Percentiles rank a stretch among this genome's conserved stretches.
Evolutionary conservation across 108 stramenopile genomes (phyloP).

Genomic region (Skeletonema marinoi): DNA sequence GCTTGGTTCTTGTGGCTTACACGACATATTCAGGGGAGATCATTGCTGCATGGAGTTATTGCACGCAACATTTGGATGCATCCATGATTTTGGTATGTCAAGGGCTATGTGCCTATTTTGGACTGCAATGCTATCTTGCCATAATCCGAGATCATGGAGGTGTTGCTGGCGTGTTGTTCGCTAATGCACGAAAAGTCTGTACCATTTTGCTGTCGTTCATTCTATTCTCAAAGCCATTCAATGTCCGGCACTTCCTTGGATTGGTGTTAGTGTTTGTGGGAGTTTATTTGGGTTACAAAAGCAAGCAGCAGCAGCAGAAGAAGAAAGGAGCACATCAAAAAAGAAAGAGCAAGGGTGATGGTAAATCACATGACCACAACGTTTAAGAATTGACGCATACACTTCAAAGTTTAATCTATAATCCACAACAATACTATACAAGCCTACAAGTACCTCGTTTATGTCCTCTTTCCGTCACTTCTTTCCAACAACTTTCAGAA

Average conservation of each 20-base stretch:
- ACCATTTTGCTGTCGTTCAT: conserved; percentile 42
- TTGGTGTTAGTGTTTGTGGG: conserved; percentile 34
- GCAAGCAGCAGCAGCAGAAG: background rate
- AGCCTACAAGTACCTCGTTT: background rate
- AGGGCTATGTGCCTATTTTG: conserved; percentile 38
- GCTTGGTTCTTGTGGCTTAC: conserved; percentile 30
- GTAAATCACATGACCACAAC: conserved; percentile 24
- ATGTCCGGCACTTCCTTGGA: conserved; percentile 26
- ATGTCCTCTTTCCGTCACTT: background rate
- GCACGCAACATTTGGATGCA: conserved; percentile 17
- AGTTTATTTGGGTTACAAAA: conserved; percentile 39
- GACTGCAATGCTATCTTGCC: conserved; percentile 38
- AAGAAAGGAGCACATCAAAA: background rate
- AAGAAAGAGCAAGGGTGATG: background rate
- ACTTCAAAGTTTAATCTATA: no score
- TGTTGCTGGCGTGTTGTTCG: conserved; percentile 36
- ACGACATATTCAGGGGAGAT: conserved; percentile 34
- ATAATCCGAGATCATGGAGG: conserved; percentile 47
- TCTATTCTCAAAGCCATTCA: conserved; percentile 48
- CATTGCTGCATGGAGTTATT: conserved; percentile 18
- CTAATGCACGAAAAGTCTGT: conserved; percentile 45
- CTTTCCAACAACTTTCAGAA: conserved; percentile 17
- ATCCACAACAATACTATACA: background rate
- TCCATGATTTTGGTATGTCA: conserved; percentile 16
- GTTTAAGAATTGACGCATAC: conserved; percentile 12